phyloP scores from a whole-genome alignment of 257 asterid genomes.

The Gardenia jasminoides region DNA sequence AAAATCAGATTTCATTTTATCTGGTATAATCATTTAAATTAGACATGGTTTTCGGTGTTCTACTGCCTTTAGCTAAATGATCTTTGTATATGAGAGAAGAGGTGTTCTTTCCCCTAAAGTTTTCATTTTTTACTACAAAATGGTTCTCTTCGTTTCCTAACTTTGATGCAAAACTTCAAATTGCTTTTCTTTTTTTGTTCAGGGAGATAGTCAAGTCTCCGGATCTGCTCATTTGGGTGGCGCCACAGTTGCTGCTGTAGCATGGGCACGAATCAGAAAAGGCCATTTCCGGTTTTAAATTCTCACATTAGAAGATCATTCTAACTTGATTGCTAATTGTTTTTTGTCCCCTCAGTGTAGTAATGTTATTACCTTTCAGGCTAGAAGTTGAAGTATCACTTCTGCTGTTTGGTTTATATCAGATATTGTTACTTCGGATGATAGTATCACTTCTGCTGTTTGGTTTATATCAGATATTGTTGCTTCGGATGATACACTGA shows the following conservation, averaged over 20 bases:
- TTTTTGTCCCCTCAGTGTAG: neutral
- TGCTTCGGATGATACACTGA: too few relatives aligned
- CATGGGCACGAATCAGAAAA: constrained; percentile 61
- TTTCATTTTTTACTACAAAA: neutral
- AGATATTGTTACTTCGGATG: too few relatives aligned
- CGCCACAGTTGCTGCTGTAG: constrained; percentile 67
- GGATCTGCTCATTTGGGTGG: constrained; percentile 93
- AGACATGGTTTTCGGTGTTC: neutral
- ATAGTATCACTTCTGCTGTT: too few relatives aligned
- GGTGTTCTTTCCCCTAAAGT: neutral
- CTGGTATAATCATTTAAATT: neutral
- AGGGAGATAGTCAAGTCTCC: constrained; percentile 68
- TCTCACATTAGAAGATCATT: neutral
- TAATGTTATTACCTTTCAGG: neutral
- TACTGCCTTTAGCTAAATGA: neutral
- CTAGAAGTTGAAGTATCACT: too few relatives aligned
- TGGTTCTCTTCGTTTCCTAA: neutral
- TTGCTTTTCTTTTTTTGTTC: constrained; percentile 15
- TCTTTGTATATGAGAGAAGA: neutral
- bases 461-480: too few relatives aligned
- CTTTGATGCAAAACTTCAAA: neutral
- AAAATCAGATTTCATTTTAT: neutral
- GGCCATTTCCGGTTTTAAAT: constrained; percentile 48
- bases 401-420: too few relatives aligned
- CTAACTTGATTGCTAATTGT: neutral